Percentiles rank a stretch among this genome's conserved stretches.
Evolutionary conservation across 495 filamentous ascomycete species (phyloP).

Genomic region (Achaetomiella virescens): DNA sequence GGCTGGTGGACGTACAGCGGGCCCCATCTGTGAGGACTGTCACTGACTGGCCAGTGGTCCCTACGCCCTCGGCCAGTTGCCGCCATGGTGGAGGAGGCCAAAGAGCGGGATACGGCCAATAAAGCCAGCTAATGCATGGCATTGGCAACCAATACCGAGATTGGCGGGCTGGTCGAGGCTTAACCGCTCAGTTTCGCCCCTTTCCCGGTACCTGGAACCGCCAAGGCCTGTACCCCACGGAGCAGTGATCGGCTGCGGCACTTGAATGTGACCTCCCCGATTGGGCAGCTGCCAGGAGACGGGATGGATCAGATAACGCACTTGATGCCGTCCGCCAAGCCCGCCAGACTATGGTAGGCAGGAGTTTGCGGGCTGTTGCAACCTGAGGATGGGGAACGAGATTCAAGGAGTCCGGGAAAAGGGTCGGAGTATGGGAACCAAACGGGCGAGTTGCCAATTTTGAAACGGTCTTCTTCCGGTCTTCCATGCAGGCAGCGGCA

Average conservation of each 20-base stretch:
- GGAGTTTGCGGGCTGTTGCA: conserved; percentile 7
- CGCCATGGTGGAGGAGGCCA: not conserved
- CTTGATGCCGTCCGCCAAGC: not conserved
- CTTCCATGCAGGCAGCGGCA: no score
- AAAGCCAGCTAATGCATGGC: not conserved
- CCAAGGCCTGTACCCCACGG: not conserved
- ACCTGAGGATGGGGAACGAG: not conserved
- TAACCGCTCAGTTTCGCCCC: not conserved
- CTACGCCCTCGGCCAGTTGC: not conserved
- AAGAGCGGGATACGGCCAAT: not conserved
- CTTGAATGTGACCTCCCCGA: conserved; percentile 22
- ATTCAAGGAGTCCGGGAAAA: no score
- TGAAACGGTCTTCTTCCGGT: no score
- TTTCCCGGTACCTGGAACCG: conserved; percentile 7
- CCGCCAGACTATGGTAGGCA: not conserved
- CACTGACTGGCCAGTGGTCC: no score
- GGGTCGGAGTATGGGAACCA: not conserved
- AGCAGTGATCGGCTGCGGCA: conserved; percentile 10
- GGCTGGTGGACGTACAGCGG: no score
- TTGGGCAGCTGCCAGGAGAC: conserved; percentile 21
- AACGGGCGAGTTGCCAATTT: not conserved
- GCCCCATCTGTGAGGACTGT: no score
- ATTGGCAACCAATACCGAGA: conserved; percentile 3
- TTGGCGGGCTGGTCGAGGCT: not conserved
- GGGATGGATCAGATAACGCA: not conserved